A percentile compares a stretch with the other conserved stretches of the same genome.
Evolutionary conservation across 2,329 filamentous ascomycete genomes (phyloP).

Genomic region (Ustulina deusta): DNA sequence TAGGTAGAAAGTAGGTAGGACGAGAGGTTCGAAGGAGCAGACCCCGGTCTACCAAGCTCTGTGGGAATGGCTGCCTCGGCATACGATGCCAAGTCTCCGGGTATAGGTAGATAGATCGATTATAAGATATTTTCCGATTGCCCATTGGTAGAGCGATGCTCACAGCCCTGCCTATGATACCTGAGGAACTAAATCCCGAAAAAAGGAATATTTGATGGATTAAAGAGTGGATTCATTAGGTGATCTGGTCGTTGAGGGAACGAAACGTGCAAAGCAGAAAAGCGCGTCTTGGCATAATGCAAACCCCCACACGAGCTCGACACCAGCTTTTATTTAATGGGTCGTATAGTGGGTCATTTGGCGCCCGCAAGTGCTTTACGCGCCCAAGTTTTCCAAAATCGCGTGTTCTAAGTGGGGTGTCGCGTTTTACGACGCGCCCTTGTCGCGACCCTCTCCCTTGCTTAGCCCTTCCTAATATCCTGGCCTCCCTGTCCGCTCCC

Average conservation of each 20-base stretch:
- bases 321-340: slow-evolving; percentile 3
- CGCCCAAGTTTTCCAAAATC: slow-evolving; percentile 33
- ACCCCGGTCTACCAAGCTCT: neutral
- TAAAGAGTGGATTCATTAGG: slow-evolving; percentile 17
- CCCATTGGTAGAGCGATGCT: neutral
- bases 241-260: slow-evolving; percentile 25
- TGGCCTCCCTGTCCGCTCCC: slow-evolving; percentile 17
- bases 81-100: neutral
- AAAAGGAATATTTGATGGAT: too few species aligned
- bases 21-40: neutral
- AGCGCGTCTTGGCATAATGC: slow-evolving; percentile 30
- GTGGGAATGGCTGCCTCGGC: slow-evolving; percentile 10
- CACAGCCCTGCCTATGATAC: neutral
- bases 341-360: neutral
- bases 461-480: slow-evolving; percentile 19
- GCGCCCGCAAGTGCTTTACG: slow-evolving; percentile 34
- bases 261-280: slow-evolving; percentile 18
- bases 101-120: neutral
- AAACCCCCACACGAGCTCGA: slow-evolving; percentile 8
- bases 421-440: slow-evolving; percentile 29
- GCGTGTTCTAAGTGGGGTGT: slow-evolving; percentile 31
- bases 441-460: slow-evolving; percentile 24
- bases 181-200: neutral
- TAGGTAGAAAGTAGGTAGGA: too few species aligned
- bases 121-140: neutral